Conservation (phyloP, 1,139 yeast species). For the Suhomyces kunorum region DNA sequence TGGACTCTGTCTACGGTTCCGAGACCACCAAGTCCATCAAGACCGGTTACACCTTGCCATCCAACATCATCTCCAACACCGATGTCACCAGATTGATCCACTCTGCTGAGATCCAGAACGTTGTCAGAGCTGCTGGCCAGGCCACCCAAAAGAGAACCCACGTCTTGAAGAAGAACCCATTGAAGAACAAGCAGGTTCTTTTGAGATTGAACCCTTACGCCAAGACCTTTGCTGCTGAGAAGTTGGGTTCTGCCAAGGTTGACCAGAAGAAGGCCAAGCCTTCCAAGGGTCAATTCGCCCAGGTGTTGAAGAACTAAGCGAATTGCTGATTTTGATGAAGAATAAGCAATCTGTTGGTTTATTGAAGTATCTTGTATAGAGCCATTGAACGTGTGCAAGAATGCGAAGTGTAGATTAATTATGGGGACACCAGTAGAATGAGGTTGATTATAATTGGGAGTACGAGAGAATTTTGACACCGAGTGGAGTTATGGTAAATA, state of each 20-base stretch:
- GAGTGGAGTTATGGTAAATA: too few relatives aligned
- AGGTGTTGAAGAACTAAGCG: constrained; percentile 60
- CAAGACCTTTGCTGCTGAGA: constrained; percentile 90
- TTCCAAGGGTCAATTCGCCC: constrained; percentile 70
- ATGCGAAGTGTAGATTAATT: too few relatives aligned
- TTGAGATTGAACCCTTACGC: constrained; percentile 99
- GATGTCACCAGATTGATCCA: constrained; percentile 97
- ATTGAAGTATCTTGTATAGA: too few relatives aligned
- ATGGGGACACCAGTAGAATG: too few relatives aligned
- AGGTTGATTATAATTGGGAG: too few relatives aligned
- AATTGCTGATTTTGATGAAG: too few relatives aligned
- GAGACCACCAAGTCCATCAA: constrained; percentile 83
- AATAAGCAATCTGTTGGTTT: too few relatives aligned
- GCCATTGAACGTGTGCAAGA: too few relatives aligned
- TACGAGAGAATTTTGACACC: too few relatives aligned
- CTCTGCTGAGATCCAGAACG: constrained; percentile 99
- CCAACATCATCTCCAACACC: constrained; percentile 91
- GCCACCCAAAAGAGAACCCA: constrained; percentile 90
- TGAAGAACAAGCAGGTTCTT: constrained; percentile 98
- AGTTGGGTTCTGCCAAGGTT: constrained; percentile 84
- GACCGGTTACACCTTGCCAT: constrained; percentile 89
- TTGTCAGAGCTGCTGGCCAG: constrained; percentile 95
- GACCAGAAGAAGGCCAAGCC: constrained; percentile 63
- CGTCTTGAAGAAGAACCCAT: constrained; percentile 99
- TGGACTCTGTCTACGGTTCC: constrained; percentile 97